Evolutionary conservation across 306 rosid species (phyloP).

Genomic region (Cicer bijugum): DNA sequence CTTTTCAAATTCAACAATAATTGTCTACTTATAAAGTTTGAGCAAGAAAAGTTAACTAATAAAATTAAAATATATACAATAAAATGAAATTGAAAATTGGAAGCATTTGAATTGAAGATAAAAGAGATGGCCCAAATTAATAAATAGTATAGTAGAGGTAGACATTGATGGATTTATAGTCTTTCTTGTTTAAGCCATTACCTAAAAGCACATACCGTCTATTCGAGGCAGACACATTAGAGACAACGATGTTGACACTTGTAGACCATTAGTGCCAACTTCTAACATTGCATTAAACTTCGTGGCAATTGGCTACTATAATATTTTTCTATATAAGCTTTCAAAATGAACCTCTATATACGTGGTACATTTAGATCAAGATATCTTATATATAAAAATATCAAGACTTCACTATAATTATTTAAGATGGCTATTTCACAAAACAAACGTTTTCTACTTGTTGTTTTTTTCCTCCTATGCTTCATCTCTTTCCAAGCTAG

Average conservation of each 20-base stretch:
- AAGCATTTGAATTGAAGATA: slow-evolving; percentile 34
- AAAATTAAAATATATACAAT: neutral
- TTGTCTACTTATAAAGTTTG: neutral
- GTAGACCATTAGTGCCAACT: slow-evolving; percentile 39
- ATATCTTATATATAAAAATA: neutral
- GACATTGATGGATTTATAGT: slow-evolving; percentile 38
- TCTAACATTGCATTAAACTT: slow-evolving; percentile 18
- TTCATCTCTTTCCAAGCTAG: slow-evolving; percentile 56
- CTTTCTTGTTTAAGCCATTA: slow-evolving; percentile 29
- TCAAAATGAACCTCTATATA: slow-evolving; percentile 2
- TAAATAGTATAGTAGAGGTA: slow-evolving; percentile 5
- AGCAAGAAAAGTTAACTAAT: neutral
- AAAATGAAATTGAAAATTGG: neutral
- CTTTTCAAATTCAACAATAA: no score
- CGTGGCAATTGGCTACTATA: slow-evolving; percentile 27
- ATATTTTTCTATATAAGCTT: slow-evolving; percentile 49
- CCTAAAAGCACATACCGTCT: slow-evolving; percentile 35
- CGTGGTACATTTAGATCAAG: slow-evolving; percentile 8
- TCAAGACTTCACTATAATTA: neutral
- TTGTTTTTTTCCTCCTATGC: slow-evolving; percentile 61
- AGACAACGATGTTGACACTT: slow-evolving; percentile 72
- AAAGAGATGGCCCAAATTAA: slow-evolving; percentile 28
- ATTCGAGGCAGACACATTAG: slow-evolving; percentile 51
- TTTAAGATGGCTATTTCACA: slow-evolving; percentile 48
- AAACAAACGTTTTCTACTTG: slow-evolving; percentile 53